Evolutionary conservation across 495 filamentous ascomycete species (phyloP), one percentile per base, ranked within the genome.

Genomic region (Talaromyces wortmannii): DNA sequence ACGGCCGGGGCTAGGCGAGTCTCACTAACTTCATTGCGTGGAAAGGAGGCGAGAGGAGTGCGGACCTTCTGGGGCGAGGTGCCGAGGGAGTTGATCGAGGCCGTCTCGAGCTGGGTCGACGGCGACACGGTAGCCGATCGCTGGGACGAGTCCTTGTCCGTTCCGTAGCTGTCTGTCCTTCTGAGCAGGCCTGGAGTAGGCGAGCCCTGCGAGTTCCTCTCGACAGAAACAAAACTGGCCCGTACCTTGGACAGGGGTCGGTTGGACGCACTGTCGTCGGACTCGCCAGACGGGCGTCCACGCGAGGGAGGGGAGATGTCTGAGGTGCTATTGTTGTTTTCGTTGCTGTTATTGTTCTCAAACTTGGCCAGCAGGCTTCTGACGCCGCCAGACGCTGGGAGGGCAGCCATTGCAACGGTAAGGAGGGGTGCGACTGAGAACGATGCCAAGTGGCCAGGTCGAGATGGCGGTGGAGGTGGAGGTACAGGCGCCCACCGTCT

Each of bases 291-390:
- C 43, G 88, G 89, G 65, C 86, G 80, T 55, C 89, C 89, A 66
- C 88, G 84, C 55, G 87, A 83, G 32, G 86, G 85, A 52, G 87
- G 83, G 45, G 83, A 83, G 53, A 73, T 50, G 49, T 70, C 65
- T 13, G 56, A 65, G 50, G 72, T 78, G 44, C 78, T 85, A 76
- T 95, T 42, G 53, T 73, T 53, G 47, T 71, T 67, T 13, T 56
- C 68, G 52, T 73, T 78, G 42, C 78, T 77, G 60, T 78, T 79
- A 63, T 81, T 83, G 60, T 82, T 85, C 77, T 96, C 91, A 66
- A 96, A 96, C 78, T 89, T 90, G 61, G 91, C 91, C 54, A 90
- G 82, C 56, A 96, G 82, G 73, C 87, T 90, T 67, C 80, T 76
- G 57, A 87, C 81, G 46, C 82, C 83, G 48, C 77, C 75, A 48